These are phyloP conservation scores for Aspergillus chevalieri DNA, from an alignment of 2,329 filamentous ascomycete species.

Conservation along the genomic window DNA sequence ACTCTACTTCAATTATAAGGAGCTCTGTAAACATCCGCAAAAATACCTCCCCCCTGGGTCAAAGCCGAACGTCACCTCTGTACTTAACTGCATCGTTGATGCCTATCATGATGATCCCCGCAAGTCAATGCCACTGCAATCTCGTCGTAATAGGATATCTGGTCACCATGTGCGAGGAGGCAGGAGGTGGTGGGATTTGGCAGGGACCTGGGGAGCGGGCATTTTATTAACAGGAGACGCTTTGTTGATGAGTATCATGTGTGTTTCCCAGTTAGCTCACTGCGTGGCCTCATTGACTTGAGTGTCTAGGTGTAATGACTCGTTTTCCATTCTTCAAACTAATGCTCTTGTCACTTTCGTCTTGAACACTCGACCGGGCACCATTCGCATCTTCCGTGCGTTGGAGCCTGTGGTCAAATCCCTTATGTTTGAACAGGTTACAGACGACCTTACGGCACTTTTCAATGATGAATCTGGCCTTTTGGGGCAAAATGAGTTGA, in stretches of 20 bases:
- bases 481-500: not conserved
- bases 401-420: conserved; percentile 7
- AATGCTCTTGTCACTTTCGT: conserved; percentile 6
- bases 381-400: conserved; percentile 5
- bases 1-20: conserved; percentile 4
- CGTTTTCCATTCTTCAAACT: conserved; percentile 1
- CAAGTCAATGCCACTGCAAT: not conserved
- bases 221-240: not conserved
- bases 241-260: not conserved
- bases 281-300: not conserved
- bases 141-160: conserved; percentile 1
- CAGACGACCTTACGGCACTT: conserved; percentile 2
- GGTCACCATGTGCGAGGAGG: not conserved
- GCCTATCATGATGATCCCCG: not conserved
- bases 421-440: conserved; percentile 5
- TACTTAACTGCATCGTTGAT: conserved; percentile 1
- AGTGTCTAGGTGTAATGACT: not conserved
- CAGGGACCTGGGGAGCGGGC: not conserved
- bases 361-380: conserved; percentile 9
- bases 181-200: not conserved
- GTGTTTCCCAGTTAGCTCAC: not conserved
- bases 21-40: conserved; percentile 1
- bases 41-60: not conserved
- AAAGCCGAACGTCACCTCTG: not conserved
- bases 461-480: conserved; percentile 1